Evolutionary conservation across 768 basidiomycete genomes (phyloP).

Genomic region (Rubroboletus pulcherrimus): DNA sequence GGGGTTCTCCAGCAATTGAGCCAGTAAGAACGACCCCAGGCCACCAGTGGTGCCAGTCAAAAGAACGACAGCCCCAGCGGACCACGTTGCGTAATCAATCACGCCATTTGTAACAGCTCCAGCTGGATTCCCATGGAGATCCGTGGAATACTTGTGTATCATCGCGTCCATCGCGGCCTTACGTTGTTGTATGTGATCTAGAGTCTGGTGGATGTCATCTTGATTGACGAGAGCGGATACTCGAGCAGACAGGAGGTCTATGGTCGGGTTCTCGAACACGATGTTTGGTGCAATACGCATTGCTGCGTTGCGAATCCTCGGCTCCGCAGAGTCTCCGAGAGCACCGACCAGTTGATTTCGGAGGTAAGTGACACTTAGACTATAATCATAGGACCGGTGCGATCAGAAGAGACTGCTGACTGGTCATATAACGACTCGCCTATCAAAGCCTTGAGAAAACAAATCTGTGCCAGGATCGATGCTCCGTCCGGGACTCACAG

Average conservation of each 20-base stretch:
- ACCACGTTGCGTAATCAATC: too few species aligned
- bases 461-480: slow-evolving; percentile 14
- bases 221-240: not conserved
- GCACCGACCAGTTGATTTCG: slow-evolving; percentile 17
- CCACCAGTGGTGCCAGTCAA: slow-evolving; percentile 44
- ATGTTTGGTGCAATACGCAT: slow-evolving; percentile 25
- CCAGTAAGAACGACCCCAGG: slow-evolving; percentile 38
- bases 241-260: not conserved
- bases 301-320: slow-evolving; percentile 19
- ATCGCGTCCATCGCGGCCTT: slow-evolving; percentile 25
- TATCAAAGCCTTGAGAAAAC: slow-evolving; percentile 34
- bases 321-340: slow-evolving; percentile 26
- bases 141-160: slow-evolving; percentile 36
- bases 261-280: slow-evolving; percentile 38
- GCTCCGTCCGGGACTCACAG: not conserved
- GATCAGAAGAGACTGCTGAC: not conserved
- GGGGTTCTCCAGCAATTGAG: slow-evolving; percentile 24
- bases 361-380: slow-evolving; percentile 24
- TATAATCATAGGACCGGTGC: not conserved
- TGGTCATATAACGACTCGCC: slow-evolving; percentile 11
- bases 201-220: not conserved
- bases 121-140: not conserved
- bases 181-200: not conserved
- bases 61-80: not conserved
- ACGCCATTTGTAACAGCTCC: not conserved